Conservation (phyloP, 2,329 filamentous ascomycete genomes). For the Talaromyces marneffei region DNA sequence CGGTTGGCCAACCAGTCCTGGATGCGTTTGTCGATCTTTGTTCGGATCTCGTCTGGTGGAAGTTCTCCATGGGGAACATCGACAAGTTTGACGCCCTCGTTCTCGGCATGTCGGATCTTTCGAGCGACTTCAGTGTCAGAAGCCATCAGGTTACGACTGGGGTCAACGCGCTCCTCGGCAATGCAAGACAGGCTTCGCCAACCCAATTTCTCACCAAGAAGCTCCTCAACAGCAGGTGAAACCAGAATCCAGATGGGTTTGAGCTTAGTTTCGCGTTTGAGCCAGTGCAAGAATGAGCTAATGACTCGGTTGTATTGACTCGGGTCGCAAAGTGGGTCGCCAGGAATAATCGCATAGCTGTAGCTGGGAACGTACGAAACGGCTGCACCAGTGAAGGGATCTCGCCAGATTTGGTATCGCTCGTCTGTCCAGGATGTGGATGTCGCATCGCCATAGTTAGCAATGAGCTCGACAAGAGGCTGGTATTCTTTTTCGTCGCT, state of each 20-base stretch:
- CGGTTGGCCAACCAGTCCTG: conserved; percentile 72
- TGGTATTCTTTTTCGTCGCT: conserved; percentile 55
- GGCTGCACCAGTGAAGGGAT: conserved; percentile 70
- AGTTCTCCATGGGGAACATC: conserved; percentile 62
- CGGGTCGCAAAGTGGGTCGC: conserved; percentile 77
- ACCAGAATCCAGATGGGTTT: conserved; percentile 87
- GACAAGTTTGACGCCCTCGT: conserved; percentile 74
- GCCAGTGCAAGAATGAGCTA: conserved; percentile 65
- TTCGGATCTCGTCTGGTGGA: conserved; percentile 60
- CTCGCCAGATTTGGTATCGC: conserved; percentile 81
- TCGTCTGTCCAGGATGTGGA: conserved; percentile 93
- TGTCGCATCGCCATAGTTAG: conserved; percentile 90
- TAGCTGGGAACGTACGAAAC: conserved; percentile 74
- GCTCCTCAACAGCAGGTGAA: conserved; percentile 69
- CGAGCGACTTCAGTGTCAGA: conserved; percentile 61
- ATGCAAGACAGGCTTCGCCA: conserved; percentile 87
- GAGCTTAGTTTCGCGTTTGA: conserved; percentile 64
- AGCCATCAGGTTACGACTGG: conserved; percentile 60
- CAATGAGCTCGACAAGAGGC: conserved; percentile 77
- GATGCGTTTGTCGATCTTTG: conserved; percentile 66
- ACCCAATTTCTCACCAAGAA: conserved; percentile 71
- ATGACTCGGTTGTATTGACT: conserved; percentile 71
- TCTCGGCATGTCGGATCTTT: conserved; percentile 75
- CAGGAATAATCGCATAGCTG: conserved; percentile 76
- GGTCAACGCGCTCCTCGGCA: conserved; percentile 81